phyloP scores from a whole-genome alignment of 108 stramenopile species.

The Nitzschia putrida region DNA sequence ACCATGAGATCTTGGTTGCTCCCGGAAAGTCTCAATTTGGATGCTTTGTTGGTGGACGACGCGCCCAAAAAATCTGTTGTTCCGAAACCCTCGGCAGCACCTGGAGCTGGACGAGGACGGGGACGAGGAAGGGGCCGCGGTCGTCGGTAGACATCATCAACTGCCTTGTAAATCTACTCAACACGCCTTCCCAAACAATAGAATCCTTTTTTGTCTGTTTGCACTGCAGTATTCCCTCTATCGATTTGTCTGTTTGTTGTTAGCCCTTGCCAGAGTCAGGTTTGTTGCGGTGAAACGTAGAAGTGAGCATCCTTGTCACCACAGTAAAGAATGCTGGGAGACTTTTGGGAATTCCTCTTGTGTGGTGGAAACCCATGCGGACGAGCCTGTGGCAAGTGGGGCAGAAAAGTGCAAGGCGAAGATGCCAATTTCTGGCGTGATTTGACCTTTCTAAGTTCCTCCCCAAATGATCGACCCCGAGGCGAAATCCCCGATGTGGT shows the following conservation, averaged over 20 bases:
- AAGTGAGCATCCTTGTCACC: background rate
- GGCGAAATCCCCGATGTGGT: conserved; percentile 26
- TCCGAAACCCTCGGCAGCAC: conserved; percentile 32
- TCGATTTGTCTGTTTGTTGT: background rate
- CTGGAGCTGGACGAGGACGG: conserved; percentile 48
- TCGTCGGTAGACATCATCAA: conserved; percentile 32
- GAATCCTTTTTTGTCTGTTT: background rate
- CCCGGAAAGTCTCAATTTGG: conserved; percentile 96
- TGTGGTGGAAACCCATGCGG: conserved; percentile 10
- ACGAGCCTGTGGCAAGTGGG: conserved; percentile 8
- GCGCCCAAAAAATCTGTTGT: conserved; percentile 76
- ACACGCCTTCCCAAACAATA: too few species aligned
- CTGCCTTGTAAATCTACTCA: too few species aligned
- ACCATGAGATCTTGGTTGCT: conserved; percentile 94
- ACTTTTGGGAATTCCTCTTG: conserved; percentile 7
- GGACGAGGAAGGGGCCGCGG: conserved; percentile 70
- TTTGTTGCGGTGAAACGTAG: background rate
- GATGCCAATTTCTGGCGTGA: conserved; percentile 31
- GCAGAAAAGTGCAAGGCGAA: conserved; percentile 4
- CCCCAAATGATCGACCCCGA: conserved; percentile 11
- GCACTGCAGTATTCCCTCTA: background rate
- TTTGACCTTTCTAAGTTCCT: conserved; percentile 6
- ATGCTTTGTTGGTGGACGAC: conserved; percentile 96
- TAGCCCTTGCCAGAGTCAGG: background rate
- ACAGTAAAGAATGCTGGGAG: background rate